Conservation (phyloP, 768 basidiomycete species). For the Auriscalpium vulgare region DNA sequence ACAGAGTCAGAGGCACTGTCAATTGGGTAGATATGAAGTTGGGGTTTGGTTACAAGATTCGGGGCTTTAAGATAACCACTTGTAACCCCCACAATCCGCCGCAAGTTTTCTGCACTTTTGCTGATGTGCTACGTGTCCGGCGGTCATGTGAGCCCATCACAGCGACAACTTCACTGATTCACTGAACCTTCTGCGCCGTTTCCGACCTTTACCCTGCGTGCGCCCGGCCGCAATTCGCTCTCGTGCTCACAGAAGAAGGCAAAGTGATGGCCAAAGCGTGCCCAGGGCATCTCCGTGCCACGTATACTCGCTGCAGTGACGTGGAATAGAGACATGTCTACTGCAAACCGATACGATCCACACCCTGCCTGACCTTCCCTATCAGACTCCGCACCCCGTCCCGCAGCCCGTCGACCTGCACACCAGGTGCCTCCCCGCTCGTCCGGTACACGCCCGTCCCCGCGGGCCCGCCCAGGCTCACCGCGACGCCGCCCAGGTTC, state of each 20-base stretch:
- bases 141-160: neutral
- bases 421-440: constrained; percentile 55
- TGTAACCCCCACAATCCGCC: no score
- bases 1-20: no score
- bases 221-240: neutral
- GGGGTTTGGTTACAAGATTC: no score
- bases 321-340: no score
- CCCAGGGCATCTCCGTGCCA: no score
- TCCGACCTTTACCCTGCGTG: neutral
- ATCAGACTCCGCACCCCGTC: constrained; percentile 85
- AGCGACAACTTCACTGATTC: no score
- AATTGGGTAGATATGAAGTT: no score
- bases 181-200: neutral
- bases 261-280: neutral
- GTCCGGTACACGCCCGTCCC: constrained; percentile 83
- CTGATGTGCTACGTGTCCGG: constrained; percentile 6
- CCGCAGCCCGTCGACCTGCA: constrained; percentile 81
- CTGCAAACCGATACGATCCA: constrained; percentile 46
- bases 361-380: constrained; percentile 84
- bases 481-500: constrained; percentile 86
- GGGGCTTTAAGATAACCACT: no score
- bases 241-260: neutral
- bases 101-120: no score
- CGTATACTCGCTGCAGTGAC: no score
- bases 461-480: constrained; percentile 83